phyloP scores from a whole-genome alignment of 1,284 basidiomycete species.

The Limonomyces culmigenus region DNA sequence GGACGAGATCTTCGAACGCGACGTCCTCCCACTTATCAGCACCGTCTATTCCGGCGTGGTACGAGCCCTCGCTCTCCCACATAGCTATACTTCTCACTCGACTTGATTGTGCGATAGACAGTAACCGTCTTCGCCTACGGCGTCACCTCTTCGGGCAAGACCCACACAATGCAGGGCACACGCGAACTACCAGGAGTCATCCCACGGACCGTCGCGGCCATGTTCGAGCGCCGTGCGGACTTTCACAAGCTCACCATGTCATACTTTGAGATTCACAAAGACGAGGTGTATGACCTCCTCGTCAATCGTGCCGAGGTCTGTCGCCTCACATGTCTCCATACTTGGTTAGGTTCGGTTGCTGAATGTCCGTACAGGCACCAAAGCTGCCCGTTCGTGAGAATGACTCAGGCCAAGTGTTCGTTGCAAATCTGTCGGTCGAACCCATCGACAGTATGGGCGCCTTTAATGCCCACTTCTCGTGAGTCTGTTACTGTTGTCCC shows the following conservation, averaged over 20 bases:
- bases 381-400: conserved; percentile 73
- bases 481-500: conserved; percentile 10
- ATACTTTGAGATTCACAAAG: conserved; percentile 80
- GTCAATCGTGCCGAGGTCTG: conserved; percentile 48
- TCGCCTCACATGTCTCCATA: conserved; percentile 4
- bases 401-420: conserved; percentile 56
- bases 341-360: not conserved
- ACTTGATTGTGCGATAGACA: conserved; percentile 24
- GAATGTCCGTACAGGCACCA: conserved; percentile 29
- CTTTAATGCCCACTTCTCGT: conserved; percentile 53
- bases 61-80: conserved; percentile 11
- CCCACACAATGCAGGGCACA: conserved; percentile 75
- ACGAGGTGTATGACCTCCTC: conserved; percentile 71
- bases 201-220: conserved; percentile 52
- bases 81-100: not conserved
- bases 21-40: conserved; percentile 54
- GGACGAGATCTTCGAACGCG: conserved; percentile 51
- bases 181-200: conserved; percentile 56
- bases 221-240: not conserved
- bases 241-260: conserved; percentile 32
- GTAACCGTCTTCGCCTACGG: conserved; percentile 73
- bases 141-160: conserved; percentile 70
- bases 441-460: conserved; percentile 35
- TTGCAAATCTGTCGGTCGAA: conserved; percentile 47
- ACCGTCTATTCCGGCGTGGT: conserved; percentile 55